Conservation (phyloP, 345 rosid genomes). For the Corymbia maculata region DNA sequence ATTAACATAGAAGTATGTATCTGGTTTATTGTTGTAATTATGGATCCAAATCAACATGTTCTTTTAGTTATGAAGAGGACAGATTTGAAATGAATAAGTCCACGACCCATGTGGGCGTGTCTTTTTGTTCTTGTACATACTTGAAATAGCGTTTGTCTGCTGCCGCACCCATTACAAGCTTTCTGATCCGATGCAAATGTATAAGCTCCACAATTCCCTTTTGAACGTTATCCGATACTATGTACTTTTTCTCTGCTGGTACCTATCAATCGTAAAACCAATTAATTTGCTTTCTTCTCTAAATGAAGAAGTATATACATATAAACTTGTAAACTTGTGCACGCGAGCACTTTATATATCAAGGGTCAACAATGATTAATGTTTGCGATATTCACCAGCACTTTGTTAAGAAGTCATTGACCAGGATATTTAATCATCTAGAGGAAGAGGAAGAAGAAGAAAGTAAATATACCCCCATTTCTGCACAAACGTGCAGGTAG, state of each 20-base stretch:
- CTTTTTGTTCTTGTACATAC: not conserved
- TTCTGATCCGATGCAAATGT: not conserved
- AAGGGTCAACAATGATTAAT: not conserved
- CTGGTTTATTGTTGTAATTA: not conserved
- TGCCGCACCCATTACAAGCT: not conserved
- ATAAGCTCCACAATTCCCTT: not conserved
- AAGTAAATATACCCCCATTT: not conserved
- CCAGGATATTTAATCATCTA: too few species aligned
- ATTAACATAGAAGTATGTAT: not conserved
- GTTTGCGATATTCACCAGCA: too few species aligned
- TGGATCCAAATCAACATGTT: not conserved
- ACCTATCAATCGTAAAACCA: not conserved
- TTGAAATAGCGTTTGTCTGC: not conserved
- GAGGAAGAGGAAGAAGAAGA: not conserved
- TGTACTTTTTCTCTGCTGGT: not conserved
- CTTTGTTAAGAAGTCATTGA: too few species aligned
- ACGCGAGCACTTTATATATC: not conserved
- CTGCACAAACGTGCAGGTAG: not conserved
- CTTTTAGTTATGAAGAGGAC: not conserved
- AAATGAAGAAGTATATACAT: too few species aligned
- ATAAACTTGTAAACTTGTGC: not conserved
- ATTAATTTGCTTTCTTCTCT: not conserved
- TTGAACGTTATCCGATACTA: not conserved
- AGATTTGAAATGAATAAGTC: not conserved
- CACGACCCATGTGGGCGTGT: not conserved